Percentiles rank a stretch among this genome's conserved stretches.
phyloP scores from a whole-genome alignment of 257 asterid genomes.

The Fraxinus excelsior region DNA sequence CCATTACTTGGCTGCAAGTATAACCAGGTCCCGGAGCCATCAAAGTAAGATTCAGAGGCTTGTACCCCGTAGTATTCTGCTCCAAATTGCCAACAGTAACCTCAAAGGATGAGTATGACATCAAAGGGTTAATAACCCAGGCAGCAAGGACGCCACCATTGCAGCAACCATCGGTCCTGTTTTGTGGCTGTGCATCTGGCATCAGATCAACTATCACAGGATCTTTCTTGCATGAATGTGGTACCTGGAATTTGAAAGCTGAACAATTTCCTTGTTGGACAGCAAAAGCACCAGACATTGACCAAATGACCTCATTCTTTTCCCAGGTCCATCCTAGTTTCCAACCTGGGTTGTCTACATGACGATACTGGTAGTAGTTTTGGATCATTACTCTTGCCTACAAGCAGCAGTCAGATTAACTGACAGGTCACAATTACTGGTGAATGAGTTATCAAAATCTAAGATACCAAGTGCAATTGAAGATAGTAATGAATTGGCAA shows the following conservation, averaged over 20 bases:
- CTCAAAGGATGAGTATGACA: constrained; percentile 50
- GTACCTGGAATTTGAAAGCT: constrained; percentile 43
- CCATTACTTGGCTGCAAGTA: constrained; percentile 50
- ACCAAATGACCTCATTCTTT: constrained; percentile 52
- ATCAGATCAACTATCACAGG: constrained; percentile 50
- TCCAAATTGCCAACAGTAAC: constrained; percentile 60
- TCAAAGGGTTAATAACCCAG: constrained; percentile 45
- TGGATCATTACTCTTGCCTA: constrained; percentile 72
- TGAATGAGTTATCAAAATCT: not conserved
- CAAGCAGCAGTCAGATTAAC: constrained; percentile 5
- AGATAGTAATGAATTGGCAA: not conserved
- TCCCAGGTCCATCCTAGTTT: constrained; percentile 68
- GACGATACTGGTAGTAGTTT: constrained; percentile 66
- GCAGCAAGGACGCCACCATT: constrained; percentile 55
- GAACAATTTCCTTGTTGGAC: constrained; percentile 65
- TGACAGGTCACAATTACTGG: not conserved
- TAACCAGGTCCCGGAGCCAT: constrained; percentile 69
- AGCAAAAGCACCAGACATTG: constrained; percentile 63
- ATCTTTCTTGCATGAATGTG: constrained; percentile 55
- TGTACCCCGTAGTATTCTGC: constrained; percentile 36
- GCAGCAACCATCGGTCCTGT: constrained; percentile 51
- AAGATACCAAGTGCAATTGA: not conserved
- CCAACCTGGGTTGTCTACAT: constrained; percentile 71
- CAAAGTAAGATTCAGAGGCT: constrained; percentile 53
- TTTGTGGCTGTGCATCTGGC: constrained; percentile 41